Conservation (phyloP, 2,329 filamentous ascomycete species). For the Botrytis tulipae region DNA sequence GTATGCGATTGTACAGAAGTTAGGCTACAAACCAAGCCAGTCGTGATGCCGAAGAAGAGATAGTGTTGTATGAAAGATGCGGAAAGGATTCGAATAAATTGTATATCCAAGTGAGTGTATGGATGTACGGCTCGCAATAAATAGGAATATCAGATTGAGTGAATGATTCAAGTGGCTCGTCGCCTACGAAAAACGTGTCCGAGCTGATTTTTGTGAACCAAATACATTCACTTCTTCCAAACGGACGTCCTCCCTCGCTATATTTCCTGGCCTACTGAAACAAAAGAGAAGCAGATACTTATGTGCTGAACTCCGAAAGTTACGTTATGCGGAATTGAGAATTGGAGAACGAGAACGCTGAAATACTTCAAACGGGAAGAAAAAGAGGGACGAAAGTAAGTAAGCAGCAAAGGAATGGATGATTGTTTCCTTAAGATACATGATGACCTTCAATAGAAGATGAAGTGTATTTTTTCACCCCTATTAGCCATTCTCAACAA, state of each 20-base stretch:
- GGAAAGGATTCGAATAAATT: not conserved
- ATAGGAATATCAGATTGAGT: slow-evolving; percentile 15
- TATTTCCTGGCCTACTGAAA: not conserved
- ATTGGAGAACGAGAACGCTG: not conserved
- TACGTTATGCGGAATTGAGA: slow-evolving; percentile 5
- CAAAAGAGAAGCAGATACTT: slow-evolving; percentile 21
- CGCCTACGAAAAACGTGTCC: slow-evolving; percentile 1
- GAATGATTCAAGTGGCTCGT: not conserved
- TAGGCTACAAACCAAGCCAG: slow-evolving; percentile 1
- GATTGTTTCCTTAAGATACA: slow-evolving; percentile 16
- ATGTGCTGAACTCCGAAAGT: slow-evolving; percentile 16
- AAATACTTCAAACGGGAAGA: slow-evolving; percentile 14
- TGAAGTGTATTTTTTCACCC: slow-evolving; percentile 13
- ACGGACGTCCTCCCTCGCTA: not conserved
- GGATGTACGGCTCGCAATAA: not conserved
- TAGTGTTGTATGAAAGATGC: slow-evolving; percentile 4
- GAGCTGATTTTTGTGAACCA: not conserved
- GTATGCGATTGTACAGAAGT: slow-evolving; percentile 1
- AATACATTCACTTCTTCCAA: slow-evolving; percentile 4
- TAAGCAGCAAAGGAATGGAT: slow-evolving; percentile 16
- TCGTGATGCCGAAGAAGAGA: not conserved
- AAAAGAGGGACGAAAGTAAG: slow-evolving; percentile 14
- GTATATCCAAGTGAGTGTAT: slow-evolving; percentile 14
- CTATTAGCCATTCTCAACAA: slow-evolving; percentile 14
- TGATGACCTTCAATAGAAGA: slow-evolving; percentile 15